Conservation (phyloP, 2,329 filamentous ascomycete species). For the Aureobasidium sp. region DNA sequence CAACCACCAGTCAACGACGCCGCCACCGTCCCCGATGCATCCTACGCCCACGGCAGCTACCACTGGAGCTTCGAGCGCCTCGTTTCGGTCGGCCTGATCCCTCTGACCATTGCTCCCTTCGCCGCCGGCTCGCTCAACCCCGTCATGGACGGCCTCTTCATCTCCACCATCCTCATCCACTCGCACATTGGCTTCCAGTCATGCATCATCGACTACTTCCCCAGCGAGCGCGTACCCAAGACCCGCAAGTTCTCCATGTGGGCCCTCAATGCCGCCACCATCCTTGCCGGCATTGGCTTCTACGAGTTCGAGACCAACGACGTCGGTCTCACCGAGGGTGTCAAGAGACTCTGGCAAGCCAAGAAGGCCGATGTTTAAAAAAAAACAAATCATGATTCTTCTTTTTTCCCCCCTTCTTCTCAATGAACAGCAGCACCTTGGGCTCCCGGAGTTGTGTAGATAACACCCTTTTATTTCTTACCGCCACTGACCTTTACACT, state of each 20-base stretch:
- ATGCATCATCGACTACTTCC: conserved; percentile 86
- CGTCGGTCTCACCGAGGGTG: conserved; percentile 81
- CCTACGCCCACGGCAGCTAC: conserved; percentile 83
- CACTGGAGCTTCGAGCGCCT: conserved; percentile 94
- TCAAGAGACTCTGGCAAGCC: conserved; percentile 85
- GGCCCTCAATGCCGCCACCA: conserved; percentile 69
- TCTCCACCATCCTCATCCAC: conserved; percentile 76
- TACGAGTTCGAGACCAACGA: conserved; percentile 99
- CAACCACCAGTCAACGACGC: conserved; percentile 72
- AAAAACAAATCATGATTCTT: background rate
- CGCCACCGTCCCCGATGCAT: conserved; percentile 61
- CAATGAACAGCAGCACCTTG: too few species aligned
- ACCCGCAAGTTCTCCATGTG: conserved; percentile 62
- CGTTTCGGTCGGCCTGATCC: conserved; percentile 72
- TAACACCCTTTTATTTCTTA: conserved; percentile 6
- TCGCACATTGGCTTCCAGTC: conserved; percentile 91
- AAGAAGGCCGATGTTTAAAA: conserved; percentile 28
- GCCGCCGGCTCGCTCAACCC: conserved; percentile 88
- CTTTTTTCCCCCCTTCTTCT: too few species aligned
- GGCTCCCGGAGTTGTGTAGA: conserved; percentile 11
- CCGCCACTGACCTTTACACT: background rate
- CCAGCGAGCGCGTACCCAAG: conserved; percentile 59
- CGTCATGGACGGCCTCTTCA: conserved; percentile 74
- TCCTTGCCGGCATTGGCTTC: conserved; percentile 75
- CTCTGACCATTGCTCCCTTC: conserved; percentile 83